phyloP scores from a whole-genome alignment of 176 grass and related monocot species.

The Pontederia paniculata region DNA sequence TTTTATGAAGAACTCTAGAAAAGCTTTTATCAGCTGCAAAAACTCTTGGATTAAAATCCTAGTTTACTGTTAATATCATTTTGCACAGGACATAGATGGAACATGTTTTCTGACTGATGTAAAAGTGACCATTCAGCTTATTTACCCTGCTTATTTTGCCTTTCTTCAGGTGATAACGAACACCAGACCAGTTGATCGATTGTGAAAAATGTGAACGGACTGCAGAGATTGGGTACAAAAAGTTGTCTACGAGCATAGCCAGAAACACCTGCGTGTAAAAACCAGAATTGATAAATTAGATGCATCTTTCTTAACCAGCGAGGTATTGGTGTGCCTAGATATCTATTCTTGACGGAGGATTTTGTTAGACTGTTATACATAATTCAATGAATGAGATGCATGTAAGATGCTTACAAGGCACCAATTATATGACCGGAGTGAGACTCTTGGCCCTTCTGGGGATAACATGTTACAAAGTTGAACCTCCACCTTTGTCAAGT shows the following conservation, averaged over 20 bases:
- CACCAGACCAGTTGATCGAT: constrained; percentile 97
- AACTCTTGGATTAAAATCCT: no score
- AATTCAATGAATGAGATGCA: neutral
- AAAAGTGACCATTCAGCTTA: neutral
- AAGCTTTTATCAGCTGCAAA: no score
- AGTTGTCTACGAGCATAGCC: constrained; percentile 88
- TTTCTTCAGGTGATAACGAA: constrained; percentile 85
- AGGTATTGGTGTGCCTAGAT: no score
- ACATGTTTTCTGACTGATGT: no score
- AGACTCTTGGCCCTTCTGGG: constrained; percentile 67
- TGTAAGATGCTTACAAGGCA: constrained; percentile 63
- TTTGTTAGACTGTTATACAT: neutral
- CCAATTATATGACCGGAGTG: constrained; percentile 90
- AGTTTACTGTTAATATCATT: no score
- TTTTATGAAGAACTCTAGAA: no score
- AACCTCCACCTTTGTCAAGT: constrained; percentile 92
- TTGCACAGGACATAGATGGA: no score
- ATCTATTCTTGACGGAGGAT: no score
- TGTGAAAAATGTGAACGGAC: constrained; percentile 79
- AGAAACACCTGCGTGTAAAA: constrained; percentile 59
- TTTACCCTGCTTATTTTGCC: constrained; percentile 95
- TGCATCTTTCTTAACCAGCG: neutral
- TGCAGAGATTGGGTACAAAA: constrained; percentile 87
- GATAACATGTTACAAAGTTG: constrained; percentile 92
- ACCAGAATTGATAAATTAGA: constrained; percentile 12